Evolutionary conservation across 208 protist species (phyloP).

Genomic region (Wallacemonas sp.): DNA sequence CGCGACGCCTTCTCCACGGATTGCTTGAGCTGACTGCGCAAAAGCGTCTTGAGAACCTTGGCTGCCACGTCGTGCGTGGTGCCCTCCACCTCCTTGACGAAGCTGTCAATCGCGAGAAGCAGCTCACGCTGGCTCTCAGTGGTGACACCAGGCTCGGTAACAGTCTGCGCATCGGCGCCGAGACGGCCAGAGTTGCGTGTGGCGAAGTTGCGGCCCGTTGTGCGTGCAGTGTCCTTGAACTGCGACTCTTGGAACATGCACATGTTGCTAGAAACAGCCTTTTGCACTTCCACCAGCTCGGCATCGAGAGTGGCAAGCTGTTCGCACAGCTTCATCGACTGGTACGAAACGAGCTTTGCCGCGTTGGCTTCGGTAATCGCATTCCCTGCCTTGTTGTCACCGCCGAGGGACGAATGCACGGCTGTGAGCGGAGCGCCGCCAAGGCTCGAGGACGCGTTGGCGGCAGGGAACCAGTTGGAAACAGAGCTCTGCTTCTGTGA

Average conservation of each 20-base stretch:
- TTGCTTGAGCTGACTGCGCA: conserved; percentile 68
- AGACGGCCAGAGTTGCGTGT: conserved; percentile 73
- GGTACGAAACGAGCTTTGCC: conserved; percentile 57
- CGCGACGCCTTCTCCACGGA: conserved; percentile 64
- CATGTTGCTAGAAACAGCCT: conserved; percentile 66
- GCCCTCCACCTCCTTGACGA: conserved; percentile 69
- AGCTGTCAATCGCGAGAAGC: conserved; percentile 60
- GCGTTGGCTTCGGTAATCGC: conserved; percentile 68
- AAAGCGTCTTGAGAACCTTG: conserved; percentile 58
- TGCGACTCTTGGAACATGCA: conserved; percentile 75
- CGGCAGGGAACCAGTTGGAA: conserved; percentile 64
- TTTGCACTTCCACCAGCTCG: conserved; percentile 73
- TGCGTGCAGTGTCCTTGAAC: conserved; percentile 73
- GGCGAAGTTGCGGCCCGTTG: conserved; percentile 74
- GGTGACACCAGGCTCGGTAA: conserved; percentile 44
- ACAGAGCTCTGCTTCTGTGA: conserved; percentile 36
- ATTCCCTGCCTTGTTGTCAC: conserved; percentile 67
- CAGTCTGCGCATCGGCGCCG: conserved; percentile 1
- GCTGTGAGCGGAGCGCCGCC: conserved; percentile 38
- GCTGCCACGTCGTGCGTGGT: conserved; percentile 48
- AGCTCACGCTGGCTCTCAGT: conserved; percentile 61
- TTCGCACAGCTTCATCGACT: conserved; percentile 77
- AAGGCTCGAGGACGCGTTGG: conserved; percentile 25
- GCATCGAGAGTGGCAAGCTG: conserved; percentile 64
- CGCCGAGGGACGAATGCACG: conserved; percentile 80